Conservation (phyloP, 2,329 filamentous ascomycete species). For the Fusarium verrucosum region DNA sequence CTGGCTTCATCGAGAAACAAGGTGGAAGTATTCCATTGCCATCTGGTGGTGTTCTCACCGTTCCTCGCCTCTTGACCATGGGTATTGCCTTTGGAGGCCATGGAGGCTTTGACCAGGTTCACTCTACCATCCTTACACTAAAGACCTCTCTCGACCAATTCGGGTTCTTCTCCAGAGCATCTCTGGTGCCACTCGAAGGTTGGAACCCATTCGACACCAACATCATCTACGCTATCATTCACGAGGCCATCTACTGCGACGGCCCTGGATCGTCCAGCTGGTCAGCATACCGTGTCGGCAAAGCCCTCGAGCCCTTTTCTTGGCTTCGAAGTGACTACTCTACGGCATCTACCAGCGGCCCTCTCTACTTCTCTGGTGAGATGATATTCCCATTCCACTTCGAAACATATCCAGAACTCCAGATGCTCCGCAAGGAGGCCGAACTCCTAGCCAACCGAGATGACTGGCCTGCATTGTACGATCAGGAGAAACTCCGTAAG, state of each 20-base stretch:
- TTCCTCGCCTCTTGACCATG: constrained; percentile 77
- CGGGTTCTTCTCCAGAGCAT: constrained; percentile 77
- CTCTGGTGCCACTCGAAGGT: constrained; percentile 73
- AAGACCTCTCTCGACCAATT: constrained; percentile 78
- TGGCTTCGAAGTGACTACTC: constrained; percentile 58
- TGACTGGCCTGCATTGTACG: constrained; percentile 81
- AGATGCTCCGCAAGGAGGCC: constrained; percentile 72
- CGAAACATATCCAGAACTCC: constrained; percentile 79
- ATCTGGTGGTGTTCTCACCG: constrained; percentile 76
- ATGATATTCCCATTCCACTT: constrained; percentile 93
- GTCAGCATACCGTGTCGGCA: constrained; percentile 75
- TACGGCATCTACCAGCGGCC: constrained; percentile 50
- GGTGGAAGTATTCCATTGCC: constrained; percentile 69
- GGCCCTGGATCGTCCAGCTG: constrained; percentile 72
- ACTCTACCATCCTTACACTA: constrained; percentile 75
- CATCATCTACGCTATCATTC: constrained; percentile 85
- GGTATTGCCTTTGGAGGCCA: constrained; percentile 83
- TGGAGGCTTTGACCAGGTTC: constrained; percentile 78
- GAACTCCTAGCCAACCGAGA: constrained; percentile 72
- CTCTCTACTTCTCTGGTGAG: constrained; percentile 86
- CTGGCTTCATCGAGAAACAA: constrained; percentile 69
- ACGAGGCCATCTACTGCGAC: constrained; percentile 89
- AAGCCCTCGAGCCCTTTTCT: constrained; percentile 55
- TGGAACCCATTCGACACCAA: constrained; percentile 76
- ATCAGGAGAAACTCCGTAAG: constrained; percentile 73